Evolutionary conservation across 108 stramenopile species (phyloP), one percentile per base, ranked within the genome.

Genomic region (Stephanodiscus minutulus): DNA sequence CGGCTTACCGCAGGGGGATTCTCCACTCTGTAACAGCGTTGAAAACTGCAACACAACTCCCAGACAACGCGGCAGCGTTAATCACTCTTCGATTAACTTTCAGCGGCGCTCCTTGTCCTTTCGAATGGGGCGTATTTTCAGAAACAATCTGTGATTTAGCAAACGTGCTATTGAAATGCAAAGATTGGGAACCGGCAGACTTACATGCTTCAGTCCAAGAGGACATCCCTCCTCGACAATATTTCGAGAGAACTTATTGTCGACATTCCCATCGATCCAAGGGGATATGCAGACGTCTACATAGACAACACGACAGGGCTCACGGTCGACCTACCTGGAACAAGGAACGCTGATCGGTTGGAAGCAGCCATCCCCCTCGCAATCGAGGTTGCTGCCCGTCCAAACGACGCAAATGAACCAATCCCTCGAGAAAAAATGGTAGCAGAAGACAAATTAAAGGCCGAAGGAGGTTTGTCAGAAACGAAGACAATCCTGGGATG

Each of bases 61-160:
- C 72, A 5, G 62, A 72, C 7, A 4, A 48, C 2, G 43, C 35
- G 27, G 15, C 68, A 37, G 66, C 63, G 12, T 22, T 49, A 12
- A 60, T 58, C 11, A 17, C 31, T 0, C 41, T 67, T 1, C 20
- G 74, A 17, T 66, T 68, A 1, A 68, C 74, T 7, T 75, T 75
- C 9, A 66, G 74, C 5, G 74, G 74, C 4, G 22, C 53, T 3
- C 66, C 66, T 27, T 18, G 74, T 39, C 74, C 74, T 15, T 60
- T 18, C 7, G 56, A 75, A 68, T 75, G 66, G 58, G 58, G 74
- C 0, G 41, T 27, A 31, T 0, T 76, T 3, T 69, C 75, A 4
- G 68, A 76, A 33, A 25, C 75, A 11, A 41, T 76, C 47, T 64
- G 67, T 8, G 57, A 75, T 21, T 22, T 75, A 10, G 39, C 74